Evolutionary conservation across 148 eudicot genomes (phyloP).

Genomic region (Pouteria glomerata): DNA sequence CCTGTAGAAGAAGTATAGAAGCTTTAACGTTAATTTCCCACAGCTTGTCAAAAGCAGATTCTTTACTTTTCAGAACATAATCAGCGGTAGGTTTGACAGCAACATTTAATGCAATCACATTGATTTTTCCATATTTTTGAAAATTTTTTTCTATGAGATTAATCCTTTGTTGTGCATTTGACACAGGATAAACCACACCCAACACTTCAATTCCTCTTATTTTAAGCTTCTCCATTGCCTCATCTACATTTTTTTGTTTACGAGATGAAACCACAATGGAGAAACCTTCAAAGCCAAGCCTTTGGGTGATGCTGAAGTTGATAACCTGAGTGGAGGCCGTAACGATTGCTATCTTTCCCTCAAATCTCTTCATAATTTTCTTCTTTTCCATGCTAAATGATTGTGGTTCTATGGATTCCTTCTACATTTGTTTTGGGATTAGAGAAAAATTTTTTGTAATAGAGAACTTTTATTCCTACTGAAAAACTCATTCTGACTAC

Average conservation of each 20-base stretch:
- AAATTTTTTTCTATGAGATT: conserved; percentile 61
- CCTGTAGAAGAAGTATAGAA: conserved; percentile 81
- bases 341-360: conserved; percentile 81
- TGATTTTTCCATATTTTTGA: conserved; percentile 88
- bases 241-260: conserved; percentile 85
- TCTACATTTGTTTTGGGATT: too few relatives aligned
- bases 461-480: too few relatives aligned
- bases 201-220: conserved; percentile 62
- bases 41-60: conserved; percentile 79
- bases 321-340: conserved; percentile 98
- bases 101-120: conserved; percentile 85
- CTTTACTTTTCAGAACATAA: conserved; percentile 56
- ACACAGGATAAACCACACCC: conserved; percentile 90
- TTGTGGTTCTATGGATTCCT: too few relatives aligned
- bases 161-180: conserved; percentile 77
- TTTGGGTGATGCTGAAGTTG: conserved; percentile 73
- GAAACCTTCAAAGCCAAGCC: conserved; percentile 90
- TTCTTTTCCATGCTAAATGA: too few relatives aligned
- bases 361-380: conserved; percentile 57
- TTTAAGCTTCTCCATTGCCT: conserved; percentile 72
- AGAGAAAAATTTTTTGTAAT: too few relatives aligned
- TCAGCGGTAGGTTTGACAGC: conserved; percentile 79
- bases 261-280: conserved; percentile 84
- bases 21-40: conserved; percentile 97
- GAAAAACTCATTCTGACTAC: too few relatives aligned